These are phyloP conservation scores for Teratosphaeria nubilosa DNA, from an alignment of 2,329 filamentous ascomycete species.

Conservation along the genomic window DNA sequence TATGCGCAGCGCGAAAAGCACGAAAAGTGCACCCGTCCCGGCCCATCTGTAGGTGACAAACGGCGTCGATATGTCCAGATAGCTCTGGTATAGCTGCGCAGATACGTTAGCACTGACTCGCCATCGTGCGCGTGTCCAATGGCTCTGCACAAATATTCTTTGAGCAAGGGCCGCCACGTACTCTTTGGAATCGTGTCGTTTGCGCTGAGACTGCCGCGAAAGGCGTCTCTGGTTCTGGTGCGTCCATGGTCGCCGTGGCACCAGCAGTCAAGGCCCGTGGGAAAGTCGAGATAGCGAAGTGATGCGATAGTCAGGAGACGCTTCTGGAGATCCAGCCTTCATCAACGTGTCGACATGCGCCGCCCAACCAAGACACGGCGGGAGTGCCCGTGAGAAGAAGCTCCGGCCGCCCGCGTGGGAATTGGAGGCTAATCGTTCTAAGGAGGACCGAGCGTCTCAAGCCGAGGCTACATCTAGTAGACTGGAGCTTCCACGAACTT, in stretches of 20 bases:
- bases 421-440: not conserved
- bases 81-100: slow-evolving; percentile 77
- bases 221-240: slow-evolving; percentile 79
- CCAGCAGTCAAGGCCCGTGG: not conserved
- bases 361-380: not conserved
- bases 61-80: slow-evolving; percentile 87
- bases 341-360: not conserved
- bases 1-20: slow-evolving; percentile 81
- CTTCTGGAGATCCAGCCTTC: not conserved
- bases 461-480: not conserved
- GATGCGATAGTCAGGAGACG: not conserved
- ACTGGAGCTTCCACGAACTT: not conserved
- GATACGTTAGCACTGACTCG: not conserved
- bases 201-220: slow-evolving; percentile 84
- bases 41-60: slow-evolving; percentile 84
- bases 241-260: slow-evolving; percentile 55
- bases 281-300: not conserved
- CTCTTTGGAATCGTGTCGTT: slow-evolving; percentile 63
- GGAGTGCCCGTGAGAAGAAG: not conserved
- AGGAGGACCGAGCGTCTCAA: not conserved
- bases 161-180: slow-evolving; percentile 33
- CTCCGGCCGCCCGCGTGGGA: not conserved
- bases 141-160: not conserved
- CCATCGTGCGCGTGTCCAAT: not conserved
- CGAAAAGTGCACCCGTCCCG: slow-evolving; percentile 63